Base-by-base conservation (phyloP, 306 rosid species). In the Rubus idaeus region DNA sequence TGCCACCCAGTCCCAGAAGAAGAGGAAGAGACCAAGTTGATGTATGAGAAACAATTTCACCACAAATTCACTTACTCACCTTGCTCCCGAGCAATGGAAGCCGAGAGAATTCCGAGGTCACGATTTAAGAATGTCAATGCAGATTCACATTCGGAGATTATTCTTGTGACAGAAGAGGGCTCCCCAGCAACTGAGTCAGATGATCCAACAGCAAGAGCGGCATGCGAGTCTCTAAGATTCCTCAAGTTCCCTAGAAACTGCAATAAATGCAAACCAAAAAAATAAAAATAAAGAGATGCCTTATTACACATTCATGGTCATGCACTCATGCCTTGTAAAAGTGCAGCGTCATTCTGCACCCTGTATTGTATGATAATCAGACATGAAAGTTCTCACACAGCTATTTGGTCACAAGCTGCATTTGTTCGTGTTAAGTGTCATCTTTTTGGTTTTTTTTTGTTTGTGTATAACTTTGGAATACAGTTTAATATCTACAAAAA, bases 41-140 rank as follows among this genome's bases (percentile, higher is more conserved):
- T 42, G 21, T 39, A 23, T 39, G 46, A 71, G 18, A 10, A 56
- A 49, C 16, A 37, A 44, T 68, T 76, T 83, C 76, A 74, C 86
- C 80, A 53, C 61, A 84, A 79, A 77, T 70, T 88, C 82, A 82
- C 78, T 82, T 89, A 85, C 73, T 80, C 85, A 12, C 86, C 94
- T 61, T 82, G 90, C 77, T 94, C 97, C 0, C 96, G 97, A 72
- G 94, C 92, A 82, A 91, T 94, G 87, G 98, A 94, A 80, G 97
- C 93, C 3, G 98, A 89, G 61, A 94, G 97, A 84, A 94, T 89
- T 46, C 98, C 97, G 12, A 94, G 98, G 77, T 94, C 97, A 1
- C 87, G 91, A 80, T 94, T 94, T 74, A 94, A 81, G 88, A 87
- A 91, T 17, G 98, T 88, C 82, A 94, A 79, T 16, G 96, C 90